Base-by-base conservation (phyloP, 345 rosid genomes). In the Eucalyptus paniculata region DNA sequence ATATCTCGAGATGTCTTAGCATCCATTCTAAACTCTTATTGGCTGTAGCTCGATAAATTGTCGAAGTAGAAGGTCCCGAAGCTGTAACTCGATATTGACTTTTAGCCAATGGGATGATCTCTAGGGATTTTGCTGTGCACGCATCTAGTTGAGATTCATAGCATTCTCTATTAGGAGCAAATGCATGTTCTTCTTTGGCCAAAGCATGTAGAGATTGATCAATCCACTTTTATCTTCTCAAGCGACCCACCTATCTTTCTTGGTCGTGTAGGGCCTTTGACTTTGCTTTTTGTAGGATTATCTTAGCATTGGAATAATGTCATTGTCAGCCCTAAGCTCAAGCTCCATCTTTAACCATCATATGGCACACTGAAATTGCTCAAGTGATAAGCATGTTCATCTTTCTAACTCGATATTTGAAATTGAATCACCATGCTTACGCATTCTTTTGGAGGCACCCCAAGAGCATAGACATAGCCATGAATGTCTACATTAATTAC, bases 31-130 rank as follows among this genome's bases (percentile, higher is more conserved):
- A 53, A 21, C 26, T 53, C 58, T 53, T 53, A 53, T 21, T 21
- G 58, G 5, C 0, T 8, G 11, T 12, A 40, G 42, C 47, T 40
- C 7, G 30, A 77, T 40, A 37, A 40, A 21, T 23, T 1, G 0
- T 77, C 16, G 9, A 21, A 12, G 7, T 40, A 40, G 28, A 53
- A 21, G 30, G 17, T 77, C 13, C 14, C 2, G 1, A 77, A 40
- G 24, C 42, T 12, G 4, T 10, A 21, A 37, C 45, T 37, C 2
- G 4, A 37, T 21, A 3, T 3, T 37, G 45, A 21, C 81, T 34
- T 32, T 34, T 67, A 19, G 28, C 26, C 26, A 37, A 9, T 72
- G 45, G 44, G 8, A 72, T 19, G 47, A 37, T 21, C 83, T 37
- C 28, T 37, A 8, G 28, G 12, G 83, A 77, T 40, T 77, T 77